phyloP scores from a whole-genome alignment of 2,329 filamentous ascomycete genomes.

The Fusarium buharicum region DNA sequence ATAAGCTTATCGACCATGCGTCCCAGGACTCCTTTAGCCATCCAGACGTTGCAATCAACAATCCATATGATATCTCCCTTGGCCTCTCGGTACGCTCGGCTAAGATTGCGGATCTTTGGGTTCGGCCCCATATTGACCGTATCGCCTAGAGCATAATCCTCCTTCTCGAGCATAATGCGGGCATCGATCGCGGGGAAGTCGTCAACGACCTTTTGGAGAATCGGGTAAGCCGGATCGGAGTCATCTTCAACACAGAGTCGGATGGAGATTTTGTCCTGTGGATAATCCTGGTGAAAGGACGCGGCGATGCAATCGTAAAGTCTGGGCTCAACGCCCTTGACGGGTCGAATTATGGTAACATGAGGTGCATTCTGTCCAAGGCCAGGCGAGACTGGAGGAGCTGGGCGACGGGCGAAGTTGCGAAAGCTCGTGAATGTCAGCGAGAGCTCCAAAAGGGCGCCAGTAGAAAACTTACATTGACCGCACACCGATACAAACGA shows the following conservation, averaged over 20 bases:
- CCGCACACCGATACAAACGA: constrained; percentile 66
- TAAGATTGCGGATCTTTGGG: constrained; percentile 98
- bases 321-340: constrained; percentile 89
- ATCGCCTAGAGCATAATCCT: constrained; percentile 74
- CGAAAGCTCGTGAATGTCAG: constrained; percentile 56
- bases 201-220: constrained; percentile 74
- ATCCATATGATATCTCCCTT: constrained; percentile 92
- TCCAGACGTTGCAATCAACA: constrained; percentile 96
- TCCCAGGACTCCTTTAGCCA: constrained; percentile 79
- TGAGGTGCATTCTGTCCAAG: constrained; percentile 71
- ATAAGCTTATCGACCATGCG: constrained; percentile 90
- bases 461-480: constrained; percentile 60
- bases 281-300: constrained; percentile 85
- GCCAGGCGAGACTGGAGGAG: constrained; percentile 61
- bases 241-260: constrained; percentile 83
- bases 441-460: not conserved
- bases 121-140: constrained; percentile 82
- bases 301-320: constrained; percentile 93
- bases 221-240: constrained; percentile 79
- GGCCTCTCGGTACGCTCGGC: constrained; percentile 88
- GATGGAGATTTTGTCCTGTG: constrained; percentile 77
- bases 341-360: constrained; percentile 90
- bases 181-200: constrained; percentile 80
- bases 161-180: constrained; percentile 80
- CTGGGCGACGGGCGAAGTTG: constrained; percentile 58